These are phyloP conservation scores for Saccharum hybrid DNA, from an alignment of 202 grass and related monocot genomes.

Conservation along the genomic window DNA sequence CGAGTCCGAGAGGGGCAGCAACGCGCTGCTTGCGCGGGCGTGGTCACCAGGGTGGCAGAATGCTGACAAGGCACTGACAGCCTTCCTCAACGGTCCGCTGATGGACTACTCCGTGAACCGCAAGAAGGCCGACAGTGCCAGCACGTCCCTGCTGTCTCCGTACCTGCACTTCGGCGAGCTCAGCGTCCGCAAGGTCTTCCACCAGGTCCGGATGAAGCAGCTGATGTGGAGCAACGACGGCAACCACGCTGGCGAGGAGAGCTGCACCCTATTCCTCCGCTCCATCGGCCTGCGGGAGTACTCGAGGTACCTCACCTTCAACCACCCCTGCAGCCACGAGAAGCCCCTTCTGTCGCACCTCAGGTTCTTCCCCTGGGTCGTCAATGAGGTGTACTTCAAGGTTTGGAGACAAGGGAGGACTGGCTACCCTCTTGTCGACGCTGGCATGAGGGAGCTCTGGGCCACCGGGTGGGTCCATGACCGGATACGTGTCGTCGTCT, in stretches of 20 bases:
- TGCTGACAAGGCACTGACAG: conserved; percentile 69
- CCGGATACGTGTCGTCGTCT: conserved; percentile 88
- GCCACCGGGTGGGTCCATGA: conserved; percentile 98
- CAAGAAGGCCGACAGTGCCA: conserved; percentile 79
- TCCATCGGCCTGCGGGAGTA: conserved; percentile 89
- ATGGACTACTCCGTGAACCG: conserved; percentile 78
- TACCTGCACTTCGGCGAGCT: conserved; percentile 95
- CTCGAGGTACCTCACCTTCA: conserved; percentile 94
- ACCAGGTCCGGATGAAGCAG: conserved; percentile 90
- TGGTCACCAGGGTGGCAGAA: conserved; percentile 99
- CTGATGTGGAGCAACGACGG: conserved; percentile 86
- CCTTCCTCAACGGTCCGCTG: conserved; percentile 86
- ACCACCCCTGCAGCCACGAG: conserved; percentile 90
- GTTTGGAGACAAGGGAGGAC: conserved; percentile 95
- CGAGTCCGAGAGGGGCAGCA: conserved; percentile 90
- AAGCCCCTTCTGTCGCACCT: conserved; percentile 85
- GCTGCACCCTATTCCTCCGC: conserved; percentile 80
- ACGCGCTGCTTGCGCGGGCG: conserved; percentile 88
- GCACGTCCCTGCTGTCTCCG: conserved; percentile 89
- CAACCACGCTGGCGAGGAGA: conserved; percentile 80
- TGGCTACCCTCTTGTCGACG: conserved; percentile 93
- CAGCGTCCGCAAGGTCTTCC: conserved; percentile 96
- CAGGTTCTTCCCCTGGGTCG: conserved; percentile 95
- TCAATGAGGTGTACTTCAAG: conserved; percentile 84
- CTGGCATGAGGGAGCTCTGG: conserved; percentile 99